Conservation (phyloP, 345 rosid species). For the Triadica sebifera region DNA sequence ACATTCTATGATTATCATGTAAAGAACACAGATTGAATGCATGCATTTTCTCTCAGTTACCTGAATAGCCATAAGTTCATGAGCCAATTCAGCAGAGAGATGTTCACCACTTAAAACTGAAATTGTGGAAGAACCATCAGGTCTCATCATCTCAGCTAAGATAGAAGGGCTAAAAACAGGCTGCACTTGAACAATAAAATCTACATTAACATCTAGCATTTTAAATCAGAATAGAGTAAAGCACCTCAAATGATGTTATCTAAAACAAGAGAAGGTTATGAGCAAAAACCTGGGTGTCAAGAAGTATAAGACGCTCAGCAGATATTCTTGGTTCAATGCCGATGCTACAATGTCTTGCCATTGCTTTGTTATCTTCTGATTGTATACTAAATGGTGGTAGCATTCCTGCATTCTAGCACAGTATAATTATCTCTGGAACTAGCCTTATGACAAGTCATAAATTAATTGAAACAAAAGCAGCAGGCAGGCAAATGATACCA, state of each 20-base stretch:
- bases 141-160: conserved; percentile 73
- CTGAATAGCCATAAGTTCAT: conserved; percentile 78
- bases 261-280: not conserved
- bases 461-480: not conserved
- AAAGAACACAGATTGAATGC: not conserved
- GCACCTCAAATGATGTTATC: not conserved
- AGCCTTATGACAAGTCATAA: not conserved
- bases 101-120: conserved; percentile 64
- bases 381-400: conserved; percentile 64
- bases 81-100: conserved; percentile 76
- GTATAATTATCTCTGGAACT: not conserved
- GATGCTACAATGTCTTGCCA: conserved; percentile 65
- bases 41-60: conserved; percentile 31
- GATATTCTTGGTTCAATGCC: conserved; percentile 86
- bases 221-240: not conserved
- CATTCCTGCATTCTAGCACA: conserved; percentile 52
- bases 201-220: not conserved
- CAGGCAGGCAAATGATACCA: not conserved
- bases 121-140: conserved; percentile 68
- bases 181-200: conserved; percentile 40
- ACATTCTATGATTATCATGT: conserved; percentile 12
- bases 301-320: conserved; percentile 70
- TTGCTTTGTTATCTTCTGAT: conserved; percentile 61
- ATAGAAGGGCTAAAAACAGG: conserved; percentile 76
- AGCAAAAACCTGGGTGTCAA: conserved; percentile 65